Percentiles rank a stretch among this genome's conserved stretches.
Conservation (phyloP, 768 basidiomycete genomes). For the Crassisporium funariophilum region DNA sequence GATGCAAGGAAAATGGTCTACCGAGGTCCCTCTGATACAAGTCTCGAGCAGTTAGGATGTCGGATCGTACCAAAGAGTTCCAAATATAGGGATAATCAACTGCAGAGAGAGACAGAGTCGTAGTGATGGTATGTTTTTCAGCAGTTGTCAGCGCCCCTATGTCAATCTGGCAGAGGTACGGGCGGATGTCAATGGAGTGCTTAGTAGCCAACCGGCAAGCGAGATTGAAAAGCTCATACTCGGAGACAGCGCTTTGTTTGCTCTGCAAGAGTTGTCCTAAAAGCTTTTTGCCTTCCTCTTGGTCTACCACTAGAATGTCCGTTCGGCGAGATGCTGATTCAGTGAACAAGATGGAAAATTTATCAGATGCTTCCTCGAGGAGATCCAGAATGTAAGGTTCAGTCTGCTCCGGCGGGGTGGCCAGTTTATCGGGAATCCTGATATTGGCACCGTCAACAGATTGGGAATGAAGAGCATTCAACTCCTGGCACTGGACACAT, state of each 20-base stretch:
- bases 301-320: slow-evolving; percentile 24
- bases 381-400: slow-evolving; percentile 55
- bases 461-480: slow-evolving; percentile 71
- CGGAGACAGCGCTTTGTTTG: slow-evolving; percentile 55
- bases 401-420: slow-evolving; percentile 48
- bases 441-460: slow-evolving; percentile 68
- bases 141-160: slow-evolving; percentile 54
- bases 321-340: slow-evolving; percentile 24
- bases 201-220: slow-evolving; percentile 48
- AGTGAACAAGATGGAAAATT: slow-evolving; percentile 48
- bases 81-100: slow-evolving; percentile 53
- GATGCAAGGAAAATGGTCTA: slow-evolving; percentile 57
- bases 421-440: slow-evolving; percentile 57
- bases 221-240: slow-evolving; percentile 61
- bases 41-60: slow-evolving; percentile 54
- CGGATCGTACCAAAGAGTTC: slow-evolving; percentile 65
- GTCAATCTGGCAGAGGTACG: slow-evolving; percentile 54
- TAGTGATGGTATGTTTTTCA: slow-evolving; percentile 55
- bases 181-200: slow-evolving; percentile 43
- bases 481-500: slow-evolving; percentile 66
- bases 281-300: slow-evolving; percentile 42
- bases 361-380: slow-evolving; percentile 46
- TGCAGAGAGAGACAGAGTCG: slow-evolving; percentile 39
- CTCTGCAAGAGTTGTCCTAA: slow-evolving; percentile 50
- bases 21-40: slow-evolving; percentile 52